A percentile compares a stretch with the other conserved stretches of the same genome.
Conservation (phyloP, 495 filamentous ascomycete species). For the Neurospora cerealis region DNA sequence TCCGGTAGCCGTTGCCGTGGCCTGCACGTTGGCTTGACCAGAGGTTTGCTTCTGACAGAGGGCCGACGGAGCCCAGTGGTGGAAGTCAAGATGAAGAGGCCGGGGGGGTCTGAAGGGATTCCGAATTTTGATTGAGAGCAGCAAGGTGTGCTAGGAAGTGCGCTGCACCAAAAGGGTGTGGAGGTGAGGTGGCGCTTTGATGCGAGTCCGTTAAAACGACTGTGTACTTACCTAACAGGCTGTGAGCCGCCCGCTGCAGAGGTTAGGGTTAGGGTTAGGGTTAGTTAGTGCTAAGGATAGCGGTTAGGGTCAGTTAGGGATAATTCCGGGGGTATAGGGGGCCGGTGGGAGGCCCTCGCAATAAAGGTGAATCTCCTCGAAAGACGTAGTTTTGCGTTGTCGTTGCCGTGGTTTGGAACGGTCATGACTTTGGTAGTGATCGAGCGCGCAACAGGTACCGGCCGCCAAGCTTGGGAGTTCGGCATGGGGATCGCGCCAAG, state of each 20-base stretch:
- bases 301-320: neutral
- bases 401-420: too few species aligned
- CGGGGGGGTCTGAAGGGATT: neutral
- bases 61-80: neutral
- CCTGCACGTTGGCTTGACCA: neutral
- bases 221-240: neutral
- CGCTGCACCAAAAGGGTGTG: neutral
- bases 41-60: neutral
- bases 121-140: neutral
- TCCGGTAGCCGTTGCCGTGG: neutral
- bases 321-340: too few species aligned
- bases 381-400: too few species aligned
- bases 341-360: too few species aligned
- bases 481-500: too few species aligned
- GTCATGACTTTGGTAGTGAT: too few species aligned
- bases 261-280: neutral
- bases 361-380: too few species aligned
- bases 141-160: neutral
- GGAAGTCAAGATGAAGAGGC: neutral
- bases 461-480: too few species aligned
- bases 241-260: neutral
- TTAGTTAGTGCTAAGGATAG: too few species aligned
- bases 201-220: neutral
- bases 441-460: too few species aligned
- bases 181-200: neutral